These are phyloP conservation scores for Penicillium occitanis DNA, from an alignment of 2,329 filamentous ascomycete genomes.

Conservation along the genomic window DNA sequence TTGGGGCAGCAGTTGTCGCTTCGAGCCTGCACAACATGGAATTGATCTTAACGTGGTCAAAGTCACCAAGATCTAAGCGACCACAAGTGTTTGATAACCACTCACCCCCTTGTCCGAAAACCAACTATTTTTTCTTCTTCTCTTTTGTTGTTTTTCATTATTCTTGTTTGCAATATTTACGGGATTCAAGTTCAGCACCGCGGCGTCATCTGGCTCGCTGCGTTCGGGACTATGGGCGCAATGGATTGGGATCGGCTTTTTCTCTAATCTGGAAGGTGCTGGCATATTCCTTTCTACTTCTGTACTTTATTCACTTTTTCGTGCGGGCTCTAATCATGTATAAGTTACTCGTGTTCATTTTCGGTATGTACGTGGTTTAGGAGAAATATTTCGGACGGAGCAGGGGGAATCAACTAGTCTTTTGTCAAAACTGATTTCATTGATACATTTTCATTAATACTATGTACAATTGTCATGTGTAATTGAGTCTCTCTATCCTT, in stretches of 20 bases:
- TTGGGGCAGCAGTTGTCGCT: slow-evolving; percentile 60
- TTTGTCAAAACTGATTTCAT: slow-evolving; percentile 1
- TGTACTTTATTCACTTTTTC: slow-evolving; percentile 12
- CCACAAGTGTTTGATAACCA: neutral
- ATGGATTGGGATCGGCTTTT: slow-evolving; percentile 19
- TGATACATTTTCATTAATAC: neutral
- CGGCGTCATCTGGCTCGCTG: slow-evolving; percentile 17
- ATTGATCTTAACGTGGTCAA: slow-evolving; percentile 59
- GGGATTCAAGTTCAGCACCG: slow-evolving; percentile 14
- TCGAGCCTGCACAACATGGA: slow-evolving; percentile 57
- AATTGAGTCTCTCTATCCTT: neutral
- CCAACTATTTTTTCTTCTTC: neutral
- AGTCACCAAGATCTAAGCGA: slow-evolving; percentile 39
- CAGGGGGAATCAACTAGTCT: slow-evolving; percentile 9
- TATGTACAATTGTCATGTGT: neutral
- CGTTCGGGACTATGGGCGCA: slow-evolving; percentile 18
- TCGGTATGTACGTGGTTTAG: slow-evolving; percentile 1
- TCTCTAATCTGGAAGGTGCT: slow-evolving; percentile 14
- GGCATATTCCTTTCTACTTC: slow-evolving; percentile 19
- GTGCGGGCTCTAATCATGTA: slow-evolving; percentile 13
- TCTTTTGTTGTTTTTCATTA: slow-evolving; percentile 1
- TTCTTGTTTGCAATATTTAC: slow-evolving; percentile 1
- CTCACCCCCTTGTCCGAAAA: neutral
- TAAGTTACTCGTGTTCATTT: slow-evolving; percentile 4
- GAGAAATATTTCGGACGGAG: slow-evolving; percentile 4